Conservation (phyloP, 2,329 filamentous ascomycete species). For the Aspergillus niger region DNA sequence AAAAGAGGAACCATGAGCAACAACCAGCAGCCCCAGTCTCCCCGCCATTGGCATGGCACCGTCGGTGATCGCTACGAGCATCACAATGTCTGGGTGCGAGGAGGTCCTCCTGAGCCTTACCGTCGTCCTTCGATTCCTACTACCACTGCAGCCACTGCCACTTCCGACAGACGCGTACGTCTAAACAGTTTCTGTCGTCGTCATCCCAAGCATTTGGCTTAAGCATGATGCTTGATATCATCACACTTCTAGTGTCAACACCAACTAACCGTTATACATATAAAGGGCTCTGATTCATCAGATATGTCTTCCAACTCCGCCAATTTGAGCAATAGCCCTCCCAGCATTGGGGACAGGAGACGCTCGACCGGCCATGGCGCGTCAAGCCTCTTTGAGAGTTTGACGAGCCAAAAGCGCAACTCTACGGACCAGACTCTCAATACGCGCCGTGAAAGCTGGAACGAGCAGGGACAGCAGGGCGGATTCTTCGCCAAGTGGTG, state of each 20-base stretch:
- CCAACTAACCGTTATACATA: neutral
- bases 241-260: neutral
- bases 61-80: conserved; percentile 39
- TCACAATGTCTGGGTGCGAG: conserved; percentile 39
- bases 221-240: neutral
- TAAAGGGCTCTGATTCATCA: conserved; percentile 33
- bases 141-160: conserved; percentile 25
- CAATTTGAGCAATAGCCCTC: conserved; percentile 16
- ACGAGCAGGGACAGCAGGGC: conserved; percentile 44
- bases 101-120: conserved; percentile 26
- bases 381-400: conserved; percentile 30
- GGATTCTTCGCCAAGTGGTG: conserved; percentile 45
- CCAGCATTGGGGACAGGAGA: conserved; percentile 27
- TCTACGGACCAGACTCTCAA: conserved; percentile 37
- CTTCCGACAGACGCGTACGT: conserved; percentile 31
- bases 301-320: conserved; percentile 28
- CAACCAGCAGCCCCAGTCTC: conserved; percentile 19
- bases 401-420: conserved; percentile 50
- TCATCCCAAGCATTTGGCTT: neutral
- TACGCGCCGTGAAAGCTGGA: conserved; percentile 46
- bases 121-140: conserved; percentile 25
- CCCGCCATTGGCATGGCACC: conserved; percentile 40
- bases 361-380: conserved; percentile 30
- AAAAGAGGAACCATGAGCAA: conserved; percentile 23
- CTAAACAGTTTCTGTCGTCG: conserved; percentile 3